A percentile compares a stretch with the other conserved stretches of the same genome.
Conservation (phyloP, 495 filamentous ascomycete genomes). For the Aspergillus homomorphus region DNA sequence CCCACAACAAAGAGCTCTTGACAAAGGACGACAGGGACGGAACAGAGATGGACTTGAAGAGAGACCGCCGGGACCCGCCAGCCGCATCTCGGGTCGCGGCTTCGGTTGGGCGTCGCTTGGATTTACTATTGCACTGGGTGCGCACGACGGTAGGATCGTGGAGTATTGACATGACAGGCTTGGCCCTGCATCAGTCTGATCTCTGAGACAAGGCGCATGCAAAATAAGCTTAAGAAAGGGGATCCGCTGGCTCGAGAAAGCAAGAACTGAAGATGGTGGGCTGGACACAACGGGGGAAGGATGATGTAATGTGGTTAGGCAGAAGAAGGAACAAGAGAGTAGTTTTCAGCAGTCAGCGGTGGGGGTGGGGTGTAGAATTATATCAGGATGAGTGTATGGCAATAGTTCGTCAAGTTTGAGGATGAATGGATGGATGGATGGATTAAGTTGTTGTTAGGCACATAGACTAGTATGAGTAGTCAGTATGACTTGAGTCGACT, state of each 20-base stretch:
- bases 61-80: conserved; percentile 15
- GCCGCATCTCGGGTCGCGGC: conserved; percentile 3
- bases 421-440: not conserved
- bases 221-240: not conserved
- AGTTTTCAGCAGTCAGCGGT: too few species aligned
- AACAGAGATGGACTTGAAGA: conserved; percentile 31
- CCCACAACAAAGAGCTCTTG: conserved; percentile 38
- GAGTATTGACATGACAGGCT: conserved; percentile 31
- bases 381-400: too few species aligned
- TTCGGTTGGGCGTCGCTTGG: conserved; percentile 11
- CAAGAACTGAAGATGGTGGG: not conserved
- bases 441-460: not conserved
- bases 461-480: too few species aligned
- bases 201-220: not conserved
- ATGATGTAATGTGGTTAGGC: too few species aligned
- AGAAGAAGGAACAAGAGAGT: too few species aligned
- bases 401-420: not conserved
- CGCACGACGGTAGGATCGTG: conserved; percentile 35
- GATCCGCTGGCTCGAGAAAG: not conserved
- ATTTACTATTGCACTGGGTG: conserved; percentile 28
- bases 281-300: too few species aligned
- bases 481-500: too few species aligned
- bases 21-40: conserved; percentile 38
- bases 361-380: too few species aligned
- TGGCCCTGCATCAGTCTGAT: conserved; percentile 3